phyloP scores from a whole-genome alignment of 1,284 basidiomycete genomes.

The Ganoderma meredithae region DNA sequence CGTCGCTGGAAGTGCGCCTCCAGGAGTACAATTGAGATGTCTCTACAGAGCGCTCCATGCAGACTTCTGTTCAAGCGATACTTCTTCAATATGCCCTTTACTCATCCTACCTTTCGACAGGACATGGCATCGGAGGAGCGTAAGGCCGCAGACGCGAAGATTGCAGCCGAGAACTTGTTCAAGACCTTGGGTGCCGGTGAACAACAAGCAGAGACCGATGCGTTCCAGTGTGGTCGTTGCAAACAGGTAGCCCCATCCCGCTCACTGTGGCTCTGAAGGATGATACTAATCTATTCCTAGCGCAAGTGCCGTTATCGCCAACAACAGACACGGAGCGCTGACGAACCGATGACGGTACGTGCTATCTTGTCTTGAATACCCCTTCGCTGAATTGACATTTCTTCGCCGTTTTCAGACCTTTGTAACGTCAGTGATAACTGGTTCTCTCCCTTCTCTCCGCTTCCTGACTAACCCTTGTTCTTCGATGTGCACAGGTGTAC shows the following conservation, averaged over 20 bases:
- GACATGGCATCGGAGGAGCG: slow-evolving; percentile 97
- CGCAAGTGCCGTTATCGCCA: slow-evolving; percentile 93
- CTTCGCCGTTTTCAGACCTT: slow-evolving; percentile 39
- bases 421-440: slow-evolving; percentile 42
- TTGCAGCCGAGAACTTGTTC: slow-evolving; percentile 90
- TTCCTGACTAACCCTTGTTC: slow-evolving; percentile 15
- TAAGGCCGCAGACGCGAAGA: slow-evolving; percentile 82
- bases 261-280: background rate
- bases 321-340: slow-evolving; percentile 93
- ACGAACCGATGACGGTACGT: slow-evolving; percentile 96
- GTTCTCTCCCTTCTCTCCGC: background rate
- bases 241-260: slow-evolving; percentile 63
- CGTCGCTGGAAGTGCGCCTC: background rate
- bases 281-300: slow-evolving; percentile 45
- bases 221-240: slow-evolving; percentile 97
- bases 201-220: slow-evolving; percentile 94
- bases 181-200: slow-evolving; percentile 92
- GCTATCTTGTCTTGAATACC: slow-evolving; percentile 11
- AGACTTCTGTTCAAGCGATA: background rate
- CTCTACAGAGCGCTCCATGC: background rate
- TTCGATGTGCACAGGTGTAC: slow-evolving; percentile 51
- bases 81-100: background rate
- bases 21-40: background rate
- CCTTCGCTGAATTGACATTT: slow-evolving; percentile 26
- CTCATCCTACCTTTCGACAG: slow-evolving; percentile 46